A percentile compares a stretch with the other conserved stretches of the same genome.
Evolutionary conservation across 495 filamentous ascomycete genomes (phyloP).

Genomic region (Penicillium riverlandense): DNA sequence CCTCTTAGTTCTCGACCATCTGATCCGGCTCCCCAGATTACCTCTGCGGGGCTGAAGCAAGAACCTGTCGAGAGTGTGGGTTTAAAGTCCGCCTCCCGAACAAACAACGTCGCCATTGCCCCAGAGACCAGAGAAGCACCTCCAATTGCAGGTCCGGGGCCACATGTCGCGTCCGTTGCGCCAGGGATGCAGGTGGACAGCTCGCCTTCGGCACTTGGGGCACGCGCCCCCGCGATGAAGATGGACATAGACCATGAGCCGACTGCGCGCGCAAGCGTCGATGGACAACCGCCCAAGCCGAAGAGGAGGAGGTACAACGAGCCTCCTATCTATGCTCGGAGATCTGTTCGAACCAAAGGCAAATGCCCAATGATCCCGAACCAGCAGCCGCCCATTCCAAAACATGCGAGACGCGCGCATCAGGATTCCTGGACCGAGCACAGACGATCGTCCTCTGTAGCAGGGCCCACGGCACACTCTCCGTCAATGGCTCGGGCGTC

Average conservation of each 20-base stretch:
- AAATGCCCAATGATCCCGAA: conserved; percentile 32
- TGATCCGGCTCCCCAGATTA: conserved; percentile 20
- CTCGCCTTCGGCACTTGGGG: conserved; percentile 17
- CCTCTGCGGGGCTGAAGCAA: conserved; percentile 23
- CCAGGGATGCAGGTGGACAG: conserved; percentile 21
- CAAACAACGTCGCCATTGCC: conserved; percentile 16
- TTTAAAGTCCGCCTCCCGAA: conserved; percentile 33
- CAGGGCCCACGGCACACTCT: conserved; percentile 11
- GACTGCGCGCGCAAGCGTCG: conserved; percentile 3
- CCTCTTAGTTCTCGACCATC: conserved; percentile 21
- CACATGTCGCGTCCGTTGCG: conserved; percentile 11
- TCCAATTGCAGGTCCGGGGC: background rate
- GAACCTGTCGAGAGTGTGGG: conserved; percentile 37
- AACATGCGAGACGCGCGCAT: conserved; percentile 17
- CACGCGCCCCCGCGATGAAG: conserved; percentile 13
- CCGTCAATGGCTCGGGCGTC: conserved; percentile 14
- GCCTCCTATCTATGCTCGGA: conserved; percentile 41
- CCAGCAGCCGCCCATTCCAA: conserved; percentile 27
- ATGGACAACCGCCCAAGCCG: conserved; percentile 23
- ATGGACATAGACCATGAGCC: conserved; percentile 17
- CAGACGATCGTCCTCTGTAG: conserved; percentile 16
- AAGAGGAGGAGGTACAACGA: conserved; percentile 37
- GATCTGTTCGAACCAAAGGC: conserved; percentile 27
- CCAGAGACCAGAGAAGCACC: conserved; percentile 16
- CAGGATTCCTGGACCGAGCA: conserved; percentile 21